Percentiles rank a stretch among this genome's conserved stretches.
Evolutionary conservation across 163 green algal genomes (phyloP).

Genomic region (Smithsoniella earleae): DNA sequence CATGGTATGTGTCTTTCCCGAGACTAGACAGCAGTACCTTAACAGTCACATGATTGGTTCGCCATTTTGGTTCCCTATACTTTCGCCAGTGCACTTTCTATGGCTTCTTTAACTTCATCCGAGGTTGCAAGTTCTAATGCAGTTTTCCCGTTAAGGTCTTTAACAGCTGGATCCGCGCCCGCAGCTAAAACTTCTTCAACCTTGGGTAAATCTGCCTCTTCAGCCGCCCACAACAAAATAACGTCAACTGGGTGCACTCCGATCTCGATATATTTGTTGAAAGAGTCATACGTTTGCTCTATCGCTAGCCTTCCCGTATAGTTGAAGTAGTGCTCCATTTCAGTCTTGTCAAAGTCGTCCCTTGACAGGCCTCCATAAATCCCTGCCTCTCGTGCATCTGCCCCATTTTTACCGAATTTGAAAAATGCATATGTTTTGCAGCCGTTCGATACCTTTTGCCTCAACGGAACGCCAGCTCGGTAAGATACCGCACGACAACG

Average conservation of each 20-base stretch:
- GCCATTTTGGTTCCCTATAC: too few relatives aligned
- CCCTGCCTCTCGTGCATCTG: conserved; percentile 37
- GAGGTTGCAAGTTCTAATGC: conserved; percentile 59
- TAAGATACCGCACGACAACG: too few relatives aligned
- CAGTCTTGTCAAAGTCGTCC: conserved; percentile 54
- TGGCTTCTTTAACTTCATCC: conserved; percentile 43
- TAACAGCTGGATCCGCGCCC: conserved; percentile 56
- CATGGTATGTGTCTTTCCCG: too few relatives aligned
- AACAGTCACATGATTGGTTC: too few relatives aligned
- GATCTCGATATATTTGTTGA: conserved; percentile 38
- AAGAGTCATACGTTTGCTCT: conserved; percentile 71
- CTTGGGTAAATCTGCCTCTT: conserved; percentile 73
- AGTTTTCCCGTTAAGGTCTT: conserved; percentile 55
- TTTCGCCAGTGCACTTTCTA: conserved; percentile 1
- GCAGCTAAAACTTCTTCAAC: conserved; percentile 73
- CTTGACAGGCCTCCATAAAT: conserved; percentile 45
- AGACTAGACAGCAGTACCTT: too few relatives aligned
- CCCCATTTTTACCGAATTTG: conserved; percentile 41
- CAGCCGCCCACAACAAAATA: conserved; percentile 68
- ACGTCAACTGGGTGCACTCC: conserved; percentile 68
- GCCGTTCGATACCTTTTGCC: background rate
- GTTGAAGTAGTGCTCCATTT: conserved; percentile 85
- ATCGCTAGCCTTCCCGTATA: conserved; percentile 87
- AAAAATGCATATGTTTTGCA: conserved; percentile 33
- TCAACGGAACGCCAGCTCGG: background rate